Evolutionary conservation across 495 filamentous ascomycete species (phyloP), one percentile per base, ranked within the genome.

Genomic region (Aspergillus nanangensis): DNA sequence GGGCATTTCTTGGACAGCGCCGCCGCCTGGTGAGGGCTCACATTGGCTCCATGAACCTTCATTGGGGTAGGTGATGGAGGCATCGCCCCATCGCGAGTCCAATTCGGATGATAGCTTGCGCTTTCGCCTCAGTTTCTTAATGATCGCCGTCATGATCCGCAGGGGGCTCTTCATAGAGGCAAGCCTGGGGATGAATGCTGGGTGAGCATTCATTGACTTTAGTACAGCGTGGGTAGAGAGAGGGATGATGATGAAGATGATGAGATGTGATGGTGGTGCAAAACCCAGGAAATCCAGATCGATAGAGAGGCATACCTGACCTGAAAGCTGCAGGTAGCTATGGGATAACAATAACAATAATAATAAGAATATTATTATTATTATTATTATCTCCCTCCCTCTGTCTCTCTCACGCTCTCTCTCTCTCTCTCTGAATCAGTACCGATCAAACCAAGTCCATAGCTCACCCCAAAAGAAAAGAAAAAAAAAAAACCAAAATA

Each of bases 11-110:
- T 21, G 27, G 38, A 29, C 44, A n/a, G 24, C 36, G 25, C 32
- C 40, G 7, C 13, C 4, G 17, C 44, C 41, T 3, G 25, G 25
- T 29, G 54, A 29, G 25, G 63, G 62, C 37, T 61, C 48, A 45
- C 53, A 56, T 43, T 74, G 63, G 35, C 63, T 74, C 70, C 70
- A 74, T 4, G 70, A 74, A 8, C 70, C 70, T 18, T 65, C 53
- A 21, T 51, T 72, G 23, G 70, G 70, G 51, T 60, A 63, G 27
- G 61, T 69, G 48, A 74, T 74, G 14, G 62, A 50, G 15, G 61
- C 48, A 50, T 74, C 70, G 18, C 70, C 70, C 64, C 67, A 74
- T 48, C 69, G 67, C 14, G 62, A 50, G 45, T 74, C 58, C 32
- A 72, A 48, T 29, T 71, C 64, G 1, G 69, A 69, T 5, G 69